Percentiles rank a stretch among this genome's conserved stretches.
Evolutionary conservation across 2,329 filamentous ascomycete species (phyloP).

Genomic region (Diaporthe ilicicola): DNA sequence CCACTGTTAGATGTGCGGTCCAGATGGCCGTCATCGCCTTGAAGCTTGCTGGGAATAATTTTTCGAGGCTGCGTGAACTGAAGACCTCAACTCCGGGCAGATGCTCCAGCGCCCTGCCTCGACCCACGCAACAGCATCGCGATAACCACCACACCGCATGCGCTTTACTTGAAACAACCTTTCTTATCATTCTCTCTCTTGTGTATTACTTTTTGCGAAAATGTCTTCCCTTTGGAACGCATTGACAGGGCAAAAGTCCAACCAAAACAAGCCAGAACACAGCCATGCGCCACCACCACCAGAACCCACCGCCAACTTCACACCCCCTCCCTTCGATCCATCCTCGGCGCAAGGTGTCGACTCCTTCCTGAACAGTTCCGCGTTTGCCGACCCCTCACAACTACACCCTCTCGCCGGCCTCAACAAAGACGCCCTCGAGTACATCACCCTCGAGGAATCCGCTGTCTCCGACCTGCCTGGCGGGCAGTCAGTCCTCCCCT

Average conservation of each 20-base stretch:
- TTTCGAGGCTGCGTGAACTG: slow-evolving; percentile 23
- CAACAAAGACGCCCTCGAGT: slow-evolving; percentile 92
- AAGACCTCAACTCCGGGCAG: slow-evolving; percentile 21
- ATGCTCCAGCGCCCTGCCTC: slow-evolving; percentile 9
- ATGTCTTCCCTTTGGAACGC: slow-evolving; percentile 71
- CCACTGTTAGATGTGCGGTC: neutral
- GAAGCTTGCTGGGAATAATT: slow-evolving; percentile 33
- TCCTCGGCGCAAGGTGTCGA: slow-evolving; percentile 81
- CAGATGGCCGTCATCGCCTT: slow-evolving; percentile 33
- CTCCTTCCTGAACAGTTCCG: slow-evolving; percentile 80
- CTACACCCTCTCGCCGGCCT: slow-evolving; percentile 94
- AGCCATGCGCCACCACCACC: slow-evolving; percentile 53
- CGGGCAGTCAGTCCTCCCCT: slow-evolving; percentile 86
- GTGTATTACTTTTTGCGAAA: slow-evolving; percentile 34
- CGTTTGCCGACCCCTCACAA: slow-evolving; percentile 85
- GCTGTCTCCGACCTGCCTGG: slow-evolving; percentile 87
- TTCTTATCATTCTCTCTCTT: slow-evolving; percentile 20
- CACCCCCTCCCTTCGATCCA: slow-evolving; percentile 72
- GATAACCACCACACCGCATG: neutral
- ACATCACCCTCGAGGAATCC: slow-evolving; percentile 92
- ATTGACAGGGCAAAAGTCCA: slow-evolving; percentile 66
- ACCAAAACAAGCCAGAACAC: slow-evolving; percentile 48
- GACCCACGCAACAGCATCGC: slow-evolving; percentile 8
- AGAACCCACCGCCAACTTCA: slow-evolving; percentile 60
- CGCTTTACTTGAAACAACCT: neutral